Conservation (phyloP, 495 filamentous ascomycete species). For the Penicillium longicatenatum region DNA sequence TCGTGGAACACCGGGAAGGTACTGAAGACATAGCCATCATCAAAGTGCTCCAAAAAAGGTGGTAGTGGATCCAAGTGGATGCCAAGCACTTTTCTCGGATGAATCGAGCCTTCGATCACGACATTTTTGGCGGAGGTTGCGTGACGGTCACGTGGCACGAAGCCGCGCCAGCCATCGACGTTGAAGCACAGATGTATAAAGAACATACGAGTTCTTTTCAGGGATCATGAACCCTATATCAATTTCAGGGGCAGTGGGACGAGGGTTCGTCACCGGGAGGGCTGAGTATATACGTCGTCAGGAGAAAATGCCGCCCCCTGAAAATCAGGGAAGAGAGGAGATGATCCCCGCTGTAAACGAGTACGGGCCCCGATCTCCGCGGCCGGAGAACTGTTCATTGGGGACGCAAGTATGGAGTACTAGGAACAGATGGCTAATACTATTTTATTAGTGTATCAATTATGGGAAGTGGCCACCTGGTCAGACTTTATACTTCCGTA, state of each 20-base stretch:
- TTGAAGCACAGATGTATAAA: background rate
- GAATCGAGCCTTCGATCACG: slow-evolving; percentile 18
- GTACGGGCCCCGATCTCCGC: slow-evolving; percentile 15
- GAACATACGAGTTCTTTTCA: background rate
- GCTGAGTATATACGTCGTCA: slow-evolving; percentile 2
- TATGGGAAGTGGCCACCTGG: too few relatives aligned
- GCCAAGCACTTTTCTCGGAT: too few relatives aligned
- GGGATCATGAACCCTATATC: background rate
- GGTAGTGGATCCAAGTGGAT: too few relatives aligned
- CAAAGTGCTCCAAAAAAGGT: too few relatives aligned
- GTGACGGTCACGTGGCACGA: slow-evolving; percentile 26
- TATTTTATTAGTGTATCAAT: too few relatives aligned
- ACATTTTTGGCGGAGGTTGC: slow-evolving; percentile 28
- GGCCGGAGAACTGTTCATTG: background rate
- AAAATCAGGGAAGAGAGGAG: slow-evolving; percentile 19
- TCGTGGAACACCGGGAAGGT: background rate
- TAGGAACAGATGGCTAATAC: too few relatives aligned
- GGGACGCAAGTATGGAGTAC: too few relatives aligned
- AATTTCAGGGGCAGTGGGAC: background rate
- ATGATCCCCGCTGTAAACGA: slow-evolving; percentile 26
- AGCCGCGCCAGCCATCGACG: background rate
- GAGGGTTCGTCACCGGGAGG: background rate
- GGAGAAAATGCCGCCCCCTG: slow-evolving; percentile 28
- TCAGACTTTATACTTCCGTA: too few relatives aligned
- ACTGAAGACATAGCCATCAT: background rate